Percentiles rank a stretch among this genome's conserved stretches.
phyloP scores from a whole-genome alignment of 2,329 filamentous ascomycete genomes.

The Verticillium alfalfae region DNA sequence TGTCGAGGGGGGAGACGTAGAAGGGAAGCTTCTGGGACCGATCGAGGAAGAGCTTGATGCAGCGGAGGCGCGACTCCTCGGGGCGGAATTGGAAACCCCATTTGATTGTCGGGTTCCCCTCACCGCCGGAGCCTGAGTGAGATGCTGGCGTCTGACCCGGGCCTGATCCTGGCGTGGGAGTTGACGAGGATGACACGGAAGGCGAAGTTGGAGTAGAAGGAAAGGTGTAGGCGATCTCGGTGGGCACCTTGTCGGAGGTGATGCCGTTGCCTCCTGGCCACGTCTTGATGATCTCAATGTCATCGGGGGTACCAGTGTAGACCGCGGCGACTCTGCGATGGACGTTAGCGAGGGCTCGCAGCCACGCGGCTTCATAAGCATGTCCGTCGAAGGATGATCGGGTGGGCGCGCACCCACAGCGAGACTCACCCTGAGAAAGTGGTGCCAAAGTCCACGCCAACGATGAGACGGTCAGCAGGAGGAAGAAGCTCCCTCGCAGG shows the following conservation, averaged over 20 bases:
- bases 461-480: slow-evolving; percentile 60
- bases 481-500: slow-evolving; percentile 45
- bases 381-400: neutral
- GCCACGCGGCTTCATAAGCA: neutral
- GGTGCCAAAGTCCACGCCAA: slow-evolving; percentile 80
- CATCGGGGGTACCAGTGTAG: slow-evolving; percentile 71
- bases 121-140: slow-evolving; percentile 20
- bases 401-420: neutral
- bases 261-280: slow-evolving; percentile 83
- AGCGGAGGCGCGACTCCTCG: slow-evolving; percentile 69
- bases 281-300: slow-evolving; percentile 77
- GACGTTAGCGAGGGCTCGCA: neutral
- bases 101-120: slow-evolving; percentile 49
- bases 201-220: slow-evolving; percentile 14
- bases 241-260: slow-evolving; percentile 83
- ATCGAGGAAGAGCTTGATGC: slow-evolving; percentile 81
- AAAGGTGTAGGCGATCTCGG: slow-evolving; percentile 60
- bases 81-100: slow-evolving; percentile 83
- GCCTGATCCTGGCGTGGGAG: neutral
- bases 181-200: slow-evolving; percentile 12
- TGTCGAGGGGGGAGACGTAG: slow-evolving; percentile 74
- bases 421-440: slow-evolving; percentile 67
- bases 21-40: slow-evolving; percentile 75
- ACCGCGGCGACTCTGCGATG: slow-evolving; percentile 59
- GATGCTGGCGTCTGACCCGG: neutral